These are phyloP conservation scores for Pythium biforme DNA, from an alignment of 352 stramenopile genomes.

Conservation along the genomic window DNA sequence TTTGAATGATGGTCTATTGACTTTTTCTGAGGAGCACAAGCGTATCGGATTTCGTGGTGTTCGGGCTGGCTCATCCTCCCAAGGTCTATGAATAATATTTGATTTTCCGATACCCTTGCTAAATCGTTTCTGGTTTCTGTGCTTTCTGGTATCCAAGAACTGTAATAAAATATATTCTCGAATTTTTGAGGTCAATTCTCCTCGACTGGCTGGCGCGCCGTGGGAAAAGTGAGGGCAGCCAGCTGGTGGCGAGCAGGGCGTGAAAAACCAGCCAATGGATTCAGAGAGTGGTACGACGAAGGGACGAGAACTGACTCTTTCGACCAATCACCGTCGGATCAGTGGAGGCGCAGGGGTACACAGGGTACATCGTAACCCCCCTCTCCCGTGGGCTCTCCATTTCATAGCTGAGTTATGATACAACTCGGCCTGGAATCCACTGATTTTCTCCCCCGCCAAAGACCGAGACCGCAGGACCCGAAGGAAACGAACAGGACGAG, in stretches of 20 bases:
- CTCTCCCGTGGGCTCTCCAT: neutral
- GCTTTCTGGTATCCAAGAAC: neutral
- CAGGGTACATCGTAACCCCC: slow-evolving; percentile 17
- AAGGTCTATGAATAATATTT: neutral
- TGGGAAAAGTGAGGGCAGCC: slow-evolving; percentile 18
- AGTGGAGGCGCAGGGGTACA: slow-evolving; percentile 6
- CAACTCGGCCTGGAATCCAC: slow-evolving; percentile 21
- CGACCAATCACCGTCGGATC: slow-evolving; percentile 15
- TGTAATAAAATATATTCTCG: neutral
- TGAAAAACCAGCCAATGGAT: slow-evolving; percentile 25
- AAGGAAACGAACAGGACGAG: neutral
- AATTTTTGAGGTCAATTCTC: neutral
- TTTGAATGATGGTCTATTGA: neutral
- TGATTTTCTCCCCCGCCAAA: slow-evolving; percentile 12
- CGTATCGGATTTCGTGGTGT: slow-evolving; percentile 11
- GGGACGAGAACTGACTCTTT: slow-evolving; percentile 25
- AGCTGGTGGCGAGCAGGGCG: slow-evolving; percentile 4
- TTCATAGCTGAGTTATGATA: slow-evolving; percentile 27
- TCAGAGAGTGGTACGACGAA: slow-evolving; percentile 15
- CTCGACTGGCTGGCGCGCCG: neutral
- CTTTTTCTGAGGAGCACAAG: neutral
- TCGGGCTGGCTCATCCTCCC: neutral
- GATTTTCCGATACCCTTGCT: neutral
- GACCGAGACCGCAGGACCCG: neutral
- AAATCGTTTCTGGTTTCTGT: neutral